These are phyloP conservation scores for Macrotyloma uniflorum DNA, from an alignment of 306 rosid genomes.

Conservation along the genomic window DNA sequence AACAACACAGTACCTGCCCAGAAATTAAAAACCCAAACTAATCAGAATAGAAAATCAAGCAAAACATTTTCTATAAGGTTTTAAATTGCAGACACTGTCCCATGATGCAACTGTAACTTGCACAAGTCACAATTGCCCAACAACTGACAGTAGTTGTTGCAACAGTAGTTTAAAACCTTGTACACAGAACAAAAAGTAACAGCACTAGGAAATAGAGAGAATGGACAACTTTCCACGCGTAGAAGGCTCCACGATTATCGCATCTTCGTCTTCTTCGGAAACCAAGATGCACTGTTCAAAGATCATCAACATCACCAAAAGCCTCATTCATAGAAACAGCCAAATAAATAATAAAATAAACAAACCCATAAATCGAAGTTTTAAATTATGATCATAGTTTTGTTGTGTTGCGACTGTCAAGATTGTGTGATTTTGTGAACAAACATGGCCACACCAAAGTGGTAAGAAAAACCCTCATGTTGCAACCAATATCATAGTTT, in stretches of 20 bases:
- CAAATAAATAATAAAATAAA: background rate
- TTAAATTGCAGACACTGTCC: slow-evolving; percentile 1
- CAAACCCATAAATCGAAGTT: too few relatives aligned
- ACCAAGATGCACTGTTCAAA: slow-evolving; percentile 80
- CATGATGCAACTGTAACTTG: background rate
- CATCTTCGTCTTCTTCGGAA: slow-evolving; percentile 95
- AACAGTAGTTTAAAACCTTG: slow-evolving; percentile 20
- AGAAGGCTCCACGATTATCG: slow-evolving; percentile 77
- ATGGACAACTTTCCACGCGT: slow-evolving; percentile 52
- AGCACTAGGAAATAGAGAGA: slow-evolving; percentile 24
- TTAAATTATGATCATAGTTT: background rate
- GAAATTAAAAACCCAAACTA: background rate
- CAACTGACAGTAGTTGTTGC: background rate
- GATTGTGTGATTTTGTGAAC: background rate
- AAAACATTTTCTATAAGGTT: background rate
- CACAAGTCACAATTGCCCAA: background rate
- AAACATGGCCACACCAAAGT: background rate
- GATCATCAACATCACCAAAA: slow-evolving; percentile 31
- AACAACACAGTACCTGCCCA: slow-evolving; percentile 79
- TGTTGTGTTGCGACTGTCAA: background rate
- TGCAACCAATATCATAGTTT: too few relatives aligned
- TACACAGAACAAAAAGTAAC: background rate
- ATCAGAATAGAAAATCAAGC: slow-evolving; percentile 2
- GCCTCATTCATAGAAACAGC: background rate
- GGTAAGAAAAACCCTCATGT: background rate